Evolutionary conservation across 345 rosid genomes (phyloP).

Genomic region (Citrus reticulata): DNA sequence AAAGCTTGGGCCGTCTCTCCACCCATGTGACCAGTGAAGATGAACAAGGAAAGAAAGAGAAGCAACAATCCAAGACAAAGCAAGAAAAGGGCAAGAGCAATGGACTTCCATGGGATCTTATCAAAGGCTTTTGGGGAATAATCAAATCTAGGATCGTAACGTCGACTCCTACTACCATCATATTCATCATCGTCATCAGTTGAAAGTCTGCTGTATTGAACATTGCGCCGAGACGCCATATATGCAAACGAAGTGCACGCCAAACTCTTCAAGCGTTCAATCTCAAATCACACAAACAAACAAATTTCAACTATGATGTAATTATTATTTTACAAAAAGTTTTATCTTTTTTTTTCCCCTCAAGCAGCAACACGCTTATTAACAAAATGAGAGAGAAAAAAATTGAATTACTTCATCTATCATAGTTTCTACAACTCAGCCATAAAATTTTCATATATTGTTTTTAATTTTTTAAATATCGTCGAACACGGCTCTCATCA

Average conservation of each 20-base stretch:
- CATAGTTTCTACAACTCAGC: not conserved
- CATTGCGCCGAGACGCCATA: slow-evolving; percentile 63
- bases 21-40: slow-evolving; percentile 85
- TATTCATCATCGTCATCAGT: slow-evolving; percentile 50
- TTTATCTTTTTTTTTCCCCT: too few species aligned
- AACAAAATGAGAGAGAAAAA: not conserved
- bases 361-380: not conserved
- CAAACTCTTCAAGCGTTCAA: not conserved
- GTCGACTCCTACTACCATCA: slow-evolving; percentile 26
- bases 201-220: slow-evolving; percentile 52
- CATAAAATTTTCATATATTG: not conserved
- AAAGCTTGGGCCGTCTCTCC: slow-evolving; percentile 78
- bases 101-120: slow-evolving; percentile 79
- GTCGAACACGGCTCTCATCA: not conserved
- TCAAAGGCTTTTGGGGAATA: slow-evolving; percentile 58
- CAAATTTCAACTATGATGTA: not conserved
- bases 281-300: not conserved
- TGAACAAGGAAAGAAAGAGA: slow-evolving; percentile 63
- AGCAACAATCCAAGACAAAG: slow-evolving; percentile 64
- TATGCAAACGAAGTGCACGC: not conserved
- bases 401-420: not conserved
- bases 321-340: too few species aligned
- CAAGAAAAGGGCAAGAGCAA: slow-evolving; percentile 66
- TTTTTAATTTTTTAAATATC: not conserved
- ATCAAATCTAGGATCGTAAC: slow-evolving; percentile 66